phyloP scores from a whole-genome alignment of 2,329 filamentous ascomycete species.

The Davidsoniella eucalypti region DNA sequence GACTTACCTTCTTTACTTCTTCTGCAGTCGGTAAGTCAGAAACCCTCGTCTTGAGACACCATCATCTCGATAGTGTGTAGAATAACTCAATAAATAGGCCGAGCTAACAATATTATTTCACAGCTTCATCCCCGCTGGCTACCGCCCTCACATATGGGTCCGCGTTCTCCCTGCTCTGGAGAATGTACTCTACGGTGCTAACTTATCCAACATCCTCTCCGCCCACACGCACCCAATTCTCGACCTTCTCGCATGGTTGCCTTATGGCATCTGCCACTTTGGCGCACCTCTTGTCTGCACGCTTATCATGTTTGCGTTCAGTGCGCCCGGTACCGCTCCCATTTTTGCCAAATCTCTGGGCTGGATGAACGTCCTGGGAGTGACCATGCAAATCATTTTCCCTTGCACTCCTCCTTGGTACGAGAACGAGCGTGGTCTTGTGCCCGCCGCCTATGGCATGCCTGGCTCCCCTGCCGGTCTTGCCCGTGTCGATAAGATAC shows the following conservation, averaged over 20 bases:
- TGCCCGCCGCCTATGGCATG: conserved; percentile 85
- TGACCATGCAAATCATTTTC: conserved; percentile 76
- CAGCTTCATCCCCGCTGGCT: conserved; percentile 78
- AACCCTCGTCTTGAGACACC: conserved; percentile 10
- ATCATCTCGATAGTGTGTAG: not conserved
- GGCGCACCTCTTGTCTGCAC: conserved; percentile 69
- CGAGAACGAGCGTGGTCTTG: conserved; percentile 79
- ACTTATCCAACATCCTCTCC: conserved; percentile 88
- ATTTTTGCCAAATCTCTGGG: conserved; percentile 78
- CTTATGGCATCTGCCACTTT: conserved; percentile 85
- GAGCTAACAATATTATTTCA: not conserved
- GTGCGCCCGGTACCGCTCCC: conserved; percentile 67
- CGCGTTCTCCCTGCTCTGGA: conserved; percentile 85
- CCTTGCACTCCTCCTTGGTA: conserved; percentile 96
- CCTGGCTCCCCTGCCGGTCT: conserved; percentile 76
- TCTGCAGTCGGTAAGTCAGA: conserved; percentile 69
- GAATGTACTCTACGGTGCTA: conserved; percentile 91
- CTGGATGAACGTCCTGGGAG: conserved; percentile 79
- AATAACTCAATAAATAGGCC: not conserved
- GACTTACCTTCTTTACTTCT: conserved; percentile 81
- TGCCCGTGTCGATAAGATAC: conserved; percentile 73
- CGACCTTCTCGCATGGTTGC: conserved; percentile 81
- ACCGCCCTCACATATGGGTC: conserved; percentile 87
- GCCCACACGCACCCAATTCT: conserved; percentile 71
- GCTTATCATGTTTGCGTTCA: conserved; percentile 70